A percentile compares a stretch with the other conserved stretches of the same genome.
These are phyloP conservation scores for Salicornia ramosissima DNA, from an alignment of 148 eudicot genomes.

Conservation along the genomic window DNA sequence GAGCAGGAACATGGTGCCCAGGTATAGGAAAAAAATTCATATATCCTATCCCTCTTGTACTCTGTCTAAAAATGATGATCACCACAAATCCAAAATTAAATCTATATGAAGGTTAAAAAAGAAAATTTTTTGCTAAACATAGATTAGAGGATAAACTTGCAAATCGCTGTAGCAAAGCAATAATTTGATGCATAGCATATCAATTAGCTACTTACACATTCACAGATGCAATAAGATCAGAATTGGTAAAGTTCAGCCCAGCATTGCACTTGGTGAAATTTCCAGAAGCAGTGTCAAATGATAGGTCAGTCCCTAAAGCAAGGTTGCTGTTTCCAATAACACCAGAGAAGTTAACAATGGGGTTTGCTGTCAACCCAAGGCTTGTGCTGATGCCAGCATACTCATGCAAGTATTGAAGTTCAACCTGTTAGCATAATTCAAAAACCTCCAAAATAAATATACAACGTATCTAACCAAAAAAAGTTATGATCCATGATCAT, in stretches of 20 bases:
- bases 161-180: background rate
- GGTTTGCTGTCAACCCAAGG: constrained; percentile 83
- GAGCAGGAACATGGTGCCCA: too few relatives aligned
- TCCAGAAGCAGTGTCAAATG: constrained; percentile 81
- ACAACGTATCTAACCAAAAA: background rate
- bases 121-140: background rate
- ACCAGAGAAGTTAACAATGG: constrained; percentile 83
- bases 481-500: background rate
- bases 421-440: constrained; percentile 45
- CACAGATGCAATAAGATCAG: constrained; percentile 81
- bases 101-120: too few relatives aligned
- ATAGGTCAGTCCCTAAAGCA: constrained; percentile 75
- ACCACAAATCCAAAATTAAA: background rate
- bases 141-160: background rate
- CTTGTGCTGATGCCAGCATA: constrained; percentile 88
- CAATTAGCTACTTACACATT: constrained; percentile 54
- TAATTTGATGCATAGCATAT: background rate
- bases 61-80: background rate
- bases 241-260: constrained; percentile 57
- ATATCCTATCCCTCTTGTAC: too few relatives aligned
- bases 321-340: constrained; percentile 62
- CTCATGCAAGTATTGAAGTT: constrained; percentile 89
- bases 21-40: too few relatives aligned
- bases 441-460: background rate
- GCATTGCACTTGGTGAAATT: constrained; percentile 76